Conservation (phyloP, 1,284 basidiomycete species). For the Psilocybe mexicana region DNA sequence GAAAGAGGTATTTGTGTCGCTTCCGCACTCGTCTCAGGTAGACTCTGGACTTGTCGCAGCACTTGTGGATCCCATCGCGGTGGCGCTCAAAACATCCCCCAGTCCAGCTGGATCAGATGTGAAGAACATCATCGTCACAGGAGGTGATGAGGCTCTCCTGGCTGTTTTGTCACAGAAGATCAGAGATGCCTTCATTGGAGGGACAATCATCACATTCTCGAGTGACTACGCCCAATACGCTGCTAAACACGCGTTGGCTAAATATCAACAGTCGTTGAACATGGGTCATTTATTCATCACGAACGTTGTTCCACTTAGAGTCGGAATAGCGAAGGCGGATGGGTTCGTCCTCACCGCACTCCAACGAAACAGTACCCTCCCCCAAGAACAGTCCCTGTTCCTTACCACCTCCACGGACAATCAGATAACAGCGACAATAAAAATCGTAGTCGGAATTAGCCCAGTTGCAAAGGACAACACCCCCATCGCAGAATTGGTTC, state of each 20-base stretch:
- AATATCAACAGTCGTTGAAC: not conserved
- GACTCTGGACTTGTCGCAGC: not conserved
- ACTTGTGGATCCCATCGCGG: not conserved
- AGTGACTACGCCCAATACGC: not conserved
- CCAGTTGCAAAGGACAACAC: not conserved
- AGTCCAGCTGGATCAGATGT: not conserved
- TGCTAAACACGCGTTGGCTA: not conserved
- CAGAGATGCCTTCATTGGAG: not conserved
- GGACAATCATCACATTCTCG: not conserved
- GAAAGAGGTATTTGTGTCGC: not conserved
- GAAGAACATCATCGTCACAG: not conserved
- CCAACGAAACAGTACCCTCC: not conserved
- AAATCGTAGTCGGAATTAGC: not conserved
- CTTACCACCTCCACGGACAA: constrained; percentile 4
- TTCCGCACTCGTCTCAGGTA: not conserved
- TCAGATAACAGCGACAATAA: not conserved
- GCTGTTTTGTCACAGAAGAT: not conserved
- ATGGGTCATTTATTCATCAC: not conserved
- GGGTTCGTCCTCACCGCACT: not conserved
- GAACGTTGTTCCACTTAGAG: not conserved
- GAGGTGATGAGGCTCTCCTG: not conserved
- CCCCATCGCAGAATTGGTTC: not conserved
- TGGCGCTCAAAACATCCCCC: not conserved
- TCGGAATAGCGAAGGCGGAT: not conserved
- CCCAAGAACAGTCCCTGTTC: not conserved